Evolutionary conservation across 2,329 filamentous ascomycete genomes (phyloP), one percentile per base, ranked within the genome.

Genomic region (Xylaria sp.): DNA sequence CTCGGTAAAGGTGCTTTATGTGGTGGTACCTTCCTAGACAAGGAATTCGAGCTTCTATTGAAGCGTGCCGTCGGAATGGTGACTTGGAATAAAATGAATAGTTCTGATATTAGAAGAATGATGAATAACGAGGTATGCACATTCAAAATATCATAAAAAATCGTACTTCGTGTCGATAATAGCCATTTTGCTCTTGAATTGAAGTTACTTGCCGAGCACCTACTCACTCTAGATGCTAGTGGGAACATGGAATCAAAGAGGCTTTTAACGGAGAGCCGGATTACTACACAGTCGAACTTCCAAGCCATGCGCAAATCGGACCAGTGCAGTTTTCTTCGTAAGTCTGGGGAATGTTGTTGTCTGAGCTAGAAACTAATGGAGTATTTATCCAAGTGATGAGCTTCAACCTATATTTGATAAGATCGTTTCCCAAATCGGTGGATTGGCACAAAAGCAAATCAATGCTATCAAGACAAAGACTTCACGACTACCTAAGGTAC

Each of bases 191-290:
- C 17, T 2, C 42, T 15, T 3, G 15, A 20, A 2, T 27, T n/a
- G 1, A 11, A 38, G 13, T 25, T 13, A 2, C 10, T 27, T 39
- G 2, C n/a, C 1, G 4, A 45, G 3, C 15, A 17, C 6, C 17
- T 15, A 44, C 47, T 63, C 4, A 58, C 20, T 20, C 20, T 11
- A 25, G 9, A 2, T 47, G 7, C 6, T 58, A 67, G 65, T 69
- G 67, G 67, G 57, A 69, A 53, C 65, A 69, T 27, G 65, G 61
- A 13, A 69, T 69, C 27, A 69, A 69, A 25, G 2, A 20, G 7
- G 20, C 59, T 7, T 70, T 68, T 33, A 22, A 61, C 10, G 61
- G 65, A 20, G 36, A 58, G 17, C 44, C 27, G 3, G 57, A 36
- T 4, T 13, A 22, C 6, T 69, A 56, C 13, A 57, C 44, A 4